Conservation (phyloP, 805 yeast species). For the Candida railenensis region DNA sequence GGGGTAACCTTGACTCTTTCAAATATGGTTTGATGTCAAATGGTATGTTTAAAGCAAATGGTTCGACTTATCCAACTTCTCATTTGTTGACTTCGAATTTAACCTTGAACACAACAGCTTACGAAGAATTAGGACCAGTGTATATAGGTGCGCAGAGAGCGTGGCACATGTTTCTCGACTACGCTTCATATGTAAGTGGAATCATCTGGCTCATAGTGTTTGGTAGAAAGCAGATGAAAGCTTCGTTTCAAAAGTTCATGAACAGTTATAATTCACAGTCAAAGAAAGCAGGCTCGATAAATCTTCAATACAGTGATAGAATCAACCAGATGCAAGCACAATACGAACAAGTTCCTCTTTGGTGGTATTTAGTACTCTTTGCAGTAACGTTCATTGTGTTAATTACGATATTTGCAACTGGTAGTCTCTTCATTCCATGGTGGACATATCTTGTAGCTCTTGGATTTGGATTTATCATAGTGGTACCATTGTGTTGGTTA, state of each 20-base stretch:
- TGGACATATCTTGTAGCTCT: slow-evolving; percentile 46
- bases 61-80: slow-evolving; percentile 41
- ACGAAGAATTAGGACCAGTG: slow-evolving; percentile 43
- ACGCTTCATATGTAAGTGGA: slow-evolving; percentile 51
- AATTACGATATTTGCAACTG: slow-evolving; percentile 30
- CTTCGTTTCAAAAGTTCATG: slow-evolving; percentile 15
- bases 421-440: slow-evolving; percentile 40
- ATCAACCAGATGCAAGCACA: slow-evolving; percentile 39
- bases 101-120: slow-evolving; percentile 45
- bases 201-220: slow-evolving; percentile 43
- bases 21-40: slow-evolving; percentile 49
- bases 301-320: slow-evolving; percentile 33
- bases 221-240: slow-evolving; percentile 26
- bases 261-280: slow-evolving; percentile 3
- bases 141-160: slow-evolving; percentile 48
- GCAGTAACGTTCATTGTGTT: slow-evolving; percentile 32
- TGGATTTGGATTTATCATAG: slow-evolving; percentile 42
- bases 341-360: slow-evolving; percentile 41
- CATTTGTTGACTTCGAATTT: slow-evolving; percentile 40
- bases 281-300: slow-evolving; percentile 9
- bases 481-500: slow-evolving; percentile 48
- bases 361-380: slow-evolving; percentile 42
- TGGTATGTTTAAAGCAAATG: slow-evolving; percentile 34
- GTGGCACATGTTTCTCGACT: slow-evolving; percentile 52
- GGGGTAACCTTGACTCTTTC: slow-evolving; percentile 31